These are phyloP conservation scores for Exophiala sp. DNA, from an alignment of 2,329 filamentous ascomycete genomes.

Conservation along the genomic window DNA sequence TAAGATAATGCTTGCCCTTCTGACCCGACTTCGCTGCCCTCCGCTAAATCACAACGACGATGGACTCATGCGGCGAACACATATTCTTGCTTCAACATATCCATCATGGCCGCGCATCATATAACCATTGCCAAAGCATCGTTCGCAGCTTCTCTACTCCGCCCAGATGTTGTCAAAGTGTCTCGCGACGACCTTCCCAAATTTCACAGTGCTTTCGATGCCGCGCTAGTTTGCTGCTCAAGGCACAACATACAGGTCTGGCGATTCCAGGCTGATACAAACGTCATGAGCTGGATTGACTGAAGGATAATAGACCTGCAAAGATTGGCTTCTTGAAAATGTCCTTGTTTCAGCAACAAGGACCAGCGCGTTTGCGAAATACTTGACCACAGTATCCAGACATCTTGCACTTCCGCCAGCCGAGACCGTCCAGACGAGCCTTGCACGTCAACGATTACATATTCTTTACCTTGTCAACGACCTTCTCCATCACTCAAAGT, in stretches of 20 bases:
- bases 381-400: slow-evolving; percentile 62
- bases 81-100: neutral
- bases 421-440: slow-evolving; percentile 34
- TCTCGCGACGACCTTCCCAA: slow-evolving; percentile 62
- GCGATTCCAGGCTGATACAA: slow-evolving; percentile 30
- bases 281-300: slow-evolving; percentile 19
- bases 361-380: slow-evolving; percentile 65
- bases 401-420: slow-evolving; percentile 44
- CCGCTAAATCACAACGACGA: too few relatives aligned
- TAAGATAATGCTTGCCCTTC: too few relatives aligned
- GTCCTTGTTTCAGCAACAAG: slow-evolving; percentile 62
- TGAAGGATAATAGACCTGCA: slow-evolving; percentile 63
- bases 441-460: slow-evolving; percentile 65
- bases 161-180: slow-evolving; percentile 65
- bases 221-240: slow-evolving; percentile 64
- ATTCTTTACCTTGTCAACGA: slow-evolving; percentile 75
- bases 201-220: slow-evolving; percentile 62
- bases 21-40: too few relatives aligned
- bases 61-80: neutral
- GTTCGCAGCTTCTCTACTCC: slow-evolving; percentile 67
- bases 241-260: slow-evolving; percentile 85
- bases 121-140: slow-evolving; percentile 72
- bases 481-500: slow-evolving; percentile 62
- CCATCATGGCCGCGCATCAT: slow-evolving; percentile 26
- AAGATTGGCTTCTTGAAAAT: slow-evolving; percentile 73